Percentiles rank a stretch among this genome's conserved stretches.
phyloP scores from a whole-genome alignment of 192 early-diverging fungal genomes.

The Podila verticillata region DNA sequence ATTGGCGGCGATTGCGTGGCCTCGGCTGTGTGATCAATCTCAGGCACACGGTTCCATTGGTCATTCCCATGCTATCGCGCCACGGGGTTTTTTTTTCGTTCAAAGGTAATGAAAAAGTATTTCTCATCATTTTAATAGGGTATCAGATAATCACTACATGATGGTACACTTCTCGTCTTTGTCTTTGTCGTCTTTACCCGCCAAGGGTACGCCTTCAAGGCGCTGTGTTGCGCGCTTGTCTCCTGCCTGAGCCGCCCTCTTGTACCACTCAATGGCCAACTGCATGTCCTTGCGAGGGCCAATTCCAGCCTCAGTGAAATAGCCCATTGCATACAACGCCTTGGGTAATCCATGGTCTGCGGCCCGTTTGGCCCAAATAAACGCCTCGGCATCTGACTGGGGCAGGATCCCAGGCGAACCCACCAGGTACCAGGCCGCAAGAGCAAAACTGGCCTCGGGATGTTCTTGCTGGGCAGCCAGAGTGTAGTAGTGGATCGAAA shows the following conservation, averaged over 20 bases:
- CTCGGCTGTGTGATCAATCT: no score
- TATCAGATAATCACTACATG: no score
- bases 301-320: slow-evolving; percentile 73
- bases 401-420: slow-evolving; percentile 62
- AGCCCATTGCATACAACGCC: slow-evolving; percentile 73
- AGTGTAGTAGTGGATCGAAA: slow-evolving; percentile 69
- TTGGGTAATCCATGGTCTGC: slow-evolving; percentile 69
- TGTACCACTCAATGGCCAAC: slow-evolving; percentile 69
- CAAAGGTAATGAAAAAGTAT: no score
- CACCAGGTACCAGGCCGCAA: slow-evolving; percentile 76
- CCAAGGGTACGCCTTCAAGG: slow-evolving; percentile 58
- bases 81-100: no score
- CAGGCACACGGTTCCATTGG: no score
- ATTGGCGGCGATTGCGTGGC: no score
- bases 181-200: slow-evolving; percentile 55
- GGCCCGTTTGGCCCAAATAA: slow-evolving; percentile 67
- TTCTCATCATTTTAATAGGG: no score
- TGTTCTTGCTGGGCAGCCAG: slow-evolving; percentile 71
- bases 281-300: slow-evolving; percentile 62
- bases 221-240: slow-evolving; percentile 67
- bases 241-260: slow-evolving; percentile 72
- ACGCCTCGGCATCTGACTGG: slow-evolving; percentile 72
- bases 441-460: slow-evolving; percentile 68
- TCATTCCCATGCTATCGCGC: no score
- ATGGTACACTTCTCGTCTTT: slow-evolving; percentile 55